Conservation (phyloP, 2,329 filamentous ascomycete genomes). For the Raffaelea deltoideospora region DNA sequence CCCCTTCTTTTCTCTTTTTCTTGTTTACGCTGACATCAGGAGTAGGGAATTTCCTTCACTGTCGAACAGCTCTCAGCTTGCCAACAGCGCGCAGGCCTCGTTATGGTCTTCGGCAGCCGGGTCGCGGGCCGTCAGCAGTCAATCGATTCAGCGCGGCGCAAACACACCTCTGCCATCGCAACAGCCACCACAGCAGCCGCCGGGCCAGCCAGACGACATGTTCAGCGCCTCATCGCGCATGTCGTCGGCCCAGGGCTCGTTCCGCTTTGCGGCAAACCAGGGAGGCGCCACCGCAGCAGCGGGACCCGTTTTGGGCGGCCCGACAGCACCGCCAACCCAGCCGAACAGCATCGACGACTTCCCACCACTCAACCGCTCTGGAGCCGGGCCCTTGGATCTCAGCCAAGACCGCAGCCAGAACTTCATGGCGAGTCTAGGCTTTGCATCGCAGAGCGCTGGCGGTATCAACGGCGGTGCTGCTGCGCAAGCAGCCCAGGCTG, state of each 20-base stretch:
- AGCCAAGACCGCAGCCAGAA: constrained; percentile 36
- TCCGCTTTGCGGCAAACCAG: no score
- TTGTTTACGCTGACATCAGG: constrained; percentile 12
- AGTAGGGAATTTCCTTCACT: constrained; percentile 50
- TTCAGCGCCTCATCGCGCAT: constrained; percentile 23
- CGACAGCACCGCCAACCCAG: constrained; percentile 31
- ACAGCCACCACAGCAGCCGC: constrained; percentile 18
- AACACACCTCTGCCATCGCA: constrained; percentile 30
- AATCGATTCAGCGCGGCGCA: constrained; percentile 32
- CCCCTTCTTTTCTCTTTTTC: background rate
- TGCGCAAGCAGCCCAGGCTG: background rate
- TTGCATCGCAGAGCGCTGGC: constrained; percentile 27
- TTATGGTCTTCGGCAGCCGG: constrained; percentile 36
- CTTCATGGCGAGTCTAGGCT: constrained; percentile 38
- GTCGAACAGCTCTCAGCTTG: constrained; percentile 43
- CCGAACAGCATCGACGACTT: constrained; percentile 42
- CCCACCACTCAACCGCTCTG: constrained; percentile 42
- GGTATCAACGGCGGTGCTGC: no score
- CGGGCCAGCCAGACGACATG: constrained; percentile 31
- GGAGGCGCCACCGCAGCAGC: no score
- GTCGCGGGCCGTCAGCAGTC: constrained; percentile 30
- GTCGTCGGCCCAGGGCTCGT: constrained; percentile 22
- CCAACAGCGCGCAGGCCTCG: constrained; percentile 30
- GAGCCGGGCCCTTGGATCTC: constrained; percentile 38
- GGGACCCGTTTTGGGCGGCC: constrained; percentile 21